A percentile compares a stretch with the other conserved stretches of the same genome.
These are phyloP conservation scores for Fraxinus excelsior DNA, from an alignment of 257 asterid genomes.

Conservation along the genomic window DNA sequence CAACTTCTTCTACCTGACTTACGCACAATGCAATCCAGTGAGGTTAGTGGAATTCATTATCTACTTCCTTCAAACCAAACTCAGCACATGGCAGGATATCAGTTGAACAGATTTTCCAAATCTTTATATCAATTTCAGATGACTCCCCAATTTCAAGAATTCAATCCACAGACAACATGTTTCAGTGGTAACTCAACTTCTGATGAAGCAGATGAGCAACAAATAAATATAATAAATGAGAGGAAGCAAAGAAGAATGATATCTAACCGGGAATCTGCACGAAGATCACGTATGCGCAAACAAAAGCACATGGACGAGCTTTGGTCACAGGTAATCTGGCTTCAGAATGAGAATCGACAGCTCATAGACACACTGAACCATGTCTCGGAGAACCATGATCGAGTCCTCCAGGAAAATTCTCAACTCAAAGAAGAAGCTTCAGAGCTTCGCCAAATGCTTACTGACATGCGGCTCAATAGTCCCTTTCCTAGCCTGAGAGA, in stretches of 20 bases:
- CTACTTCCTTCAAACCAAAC: slow-evolving; percentile 54
- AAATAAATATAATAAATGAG: slow-evolving; percentile 63
- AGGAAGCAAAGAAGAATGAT: slow-evolving; percentile 89
- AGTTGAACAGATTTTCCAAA: slow-evolving; percentile 42
- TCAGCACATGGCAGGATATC: slow-evolving; percentile 47
- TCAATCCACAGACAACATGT: slow-evolving; percentile 54
- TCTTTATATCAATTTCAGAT: slow-evolving; percentile 51
- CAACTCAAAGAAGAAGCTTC: slow-evolving; percentile 68
- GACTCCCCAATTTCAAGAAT: slow-evolving; percentile 56
- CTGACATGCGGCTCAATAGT: slow-evolving; percentile 58
- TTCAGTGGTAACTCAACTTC: slow-evolving; percentile 88
- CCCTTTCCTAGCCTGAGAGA: slow-evolving; percentile 53
- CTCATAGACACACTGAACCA: slow-evolving; percentile 67
- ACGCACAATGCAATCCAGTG: slow-evolving; percentile 60
- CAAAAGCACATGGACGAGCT: slow-evolving; percentile 90
- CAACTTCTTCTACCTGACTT: slow-evolving; percentile 22
- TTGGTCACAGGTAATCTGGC: slow-evolving; percentile 83
- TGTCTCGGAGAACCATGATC: slow-evolving; percentile 58
- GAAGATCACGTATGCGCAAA: slow-evolving; percentile 91
- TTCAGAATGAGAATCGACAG: slow-evolving; percentile 76
- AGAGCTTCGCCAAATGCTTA: slow-evolving; percentile 73
- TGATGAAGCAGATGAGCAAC: slow-evolving; percentile 81
- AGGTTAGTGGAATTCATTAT: slow-evolving; percentile 54
- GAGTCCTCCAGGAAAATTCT: slow-evolving; percentile 59
- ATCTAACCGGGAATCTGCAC: slow-evolving; percentile 85